Conservation (phyloP, 306 rosid species). For the Phaseolus lunatus region DNA sequence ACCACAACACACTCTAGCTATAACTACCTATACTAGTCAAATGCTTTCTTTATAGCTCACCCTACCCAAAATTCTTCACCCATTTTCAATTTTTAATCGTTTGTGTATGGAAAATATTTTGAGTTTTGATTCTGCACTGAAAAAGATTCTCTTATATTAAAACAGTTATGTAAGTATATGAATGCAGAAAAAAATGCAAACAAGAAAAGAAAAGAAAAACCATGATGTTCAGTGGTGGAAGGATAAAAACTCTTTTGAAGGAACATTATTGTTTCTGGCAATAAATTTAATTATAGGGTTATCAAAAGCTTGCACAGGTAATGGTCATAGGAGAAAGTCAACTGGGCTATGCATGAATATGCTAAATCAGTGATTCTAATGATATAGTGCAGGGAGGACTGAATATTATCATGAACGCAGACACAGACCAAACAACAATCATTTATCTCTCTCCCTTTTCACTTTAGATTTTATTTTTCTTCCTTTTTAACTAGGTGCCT, state of each 20-base stretch:
- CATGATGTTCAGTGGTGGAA: constrained; percentile 39
- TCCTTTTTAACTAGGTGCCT: not conserved
- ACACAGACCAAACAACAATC: constrained; percentile 53
- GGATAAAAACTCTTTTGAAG: constrained; percentile 32
- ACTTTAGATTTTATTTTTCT: not conserved
- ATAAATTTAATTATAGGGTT: constrained; percentile 36
- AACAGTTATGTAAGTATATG: not conserved
- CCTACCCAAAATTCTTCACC: not conserved
- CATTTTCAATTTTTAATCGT: not conserved
- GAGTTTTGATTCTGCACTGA: too few relatives aligned
- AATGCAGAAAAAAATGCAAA: not conserved
- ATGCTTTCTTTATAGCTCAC: constrained; percentile 29
- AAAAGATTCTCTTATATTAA: too few relatives aligned
- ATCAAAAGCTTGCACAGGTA: constrained; percentile 32
- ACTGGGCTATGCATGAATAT: constrained; percentile 52
- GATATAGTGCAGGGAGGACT: constrained; percentile 47
- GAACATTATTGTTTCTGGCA: constrained; percentile 11
- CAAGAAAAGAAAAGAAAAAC: not conserved
- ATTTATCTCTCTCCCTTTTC: constrained; percentile 27
- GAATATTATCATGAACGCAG: constrained; percentile 52
- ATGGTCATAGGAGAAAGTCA: constrained; percentile 52
- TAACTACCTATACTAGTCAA: not conserved
- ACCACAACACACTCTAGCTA: constrained; percentile 12
- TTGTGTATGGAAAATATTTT: not conserved
- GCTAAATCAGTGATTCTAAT: constrained; percentile 54